Evolutionary conservation across 1,139 yeast species (phyloP), one percentile per base, ranked within the genome.

Genomic region (Yamadazyma diddensiae): DNA sequence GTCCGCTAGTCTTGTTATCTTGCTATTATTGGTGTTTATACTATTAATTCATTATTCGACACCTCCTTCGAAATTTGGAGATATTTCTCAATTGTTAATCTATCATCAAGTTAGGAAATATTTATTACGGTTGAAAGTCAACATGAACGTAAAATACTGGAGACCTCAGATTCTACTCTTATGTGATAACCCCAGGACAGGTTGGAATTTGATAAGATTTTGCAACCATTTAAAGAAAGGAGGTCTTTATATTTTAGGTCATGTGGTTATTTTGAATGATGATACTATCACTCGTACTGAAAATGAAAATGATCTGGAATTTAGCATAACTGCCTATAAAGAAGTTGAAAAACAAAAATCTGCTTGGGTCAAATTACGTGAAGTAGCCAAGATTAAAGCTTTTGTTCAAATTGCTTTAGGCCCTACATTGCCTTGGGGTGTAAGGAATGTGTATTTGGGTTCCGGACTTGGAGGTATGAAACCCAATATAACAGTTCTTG

Each of bases 61-160:
- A 2, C 96, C 97, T 2, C 97, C 97, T 4, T 88, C 87, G 54
- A 83, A 88, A 23, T 92, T 96, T 86, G 98, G 98, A 21, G 98
- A 92, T 59, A 96, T 92, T 17, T 88, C 97, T 2, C 97, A 92
- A 58, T 77, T 88, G 29, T 69, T 92, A 42, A 90, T 92, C 33
- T 92, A 92, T 56, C 98, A 92, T 52, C 98, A 92, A 57, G 97
- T 92, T 4, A 69, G 98, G 41, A 92, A 92, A 53, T 92, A 92
- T 51, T 65, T 92, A 28, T 62, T 88, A 34, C 68, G 95, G 33
- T 67, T 92, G 28, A 77, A 87, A 39, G 86, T 87, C 45, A 95
- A 92, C 49, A 63, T 68, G 65, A 94, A 92, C 53, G 96, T 92
- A 31, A 92, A 92, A 57, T 90, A 87, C 52, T 92, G 98, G 98